Percentiles rank a stretch among this genome's conserved stretches.
Conservation (phyloP, 306 rosid species). For the Pachyrhizus erosus region DNA sequence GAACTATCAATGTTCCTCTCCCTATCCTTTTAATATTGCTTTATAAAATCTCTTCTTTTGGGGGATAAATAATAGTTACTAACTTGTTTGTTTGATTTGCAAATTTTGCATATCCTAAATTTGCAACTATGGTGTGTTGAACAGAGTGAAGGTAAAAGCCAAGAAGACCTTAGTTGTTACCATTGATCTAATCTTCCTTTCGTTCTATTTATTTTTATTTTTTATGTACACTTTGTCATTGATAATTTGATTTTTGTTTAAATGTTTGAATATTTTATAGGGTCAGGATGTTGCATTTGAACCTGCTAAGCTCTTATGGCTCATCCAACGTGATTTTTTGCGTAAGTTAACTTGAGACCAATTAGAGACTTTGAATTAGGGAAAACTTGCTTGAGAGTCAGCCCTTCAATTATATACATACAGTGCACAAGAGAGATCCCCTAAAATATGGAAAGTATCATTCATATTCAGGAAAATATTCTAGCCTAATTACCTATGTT, state of each 20-base stretch:
- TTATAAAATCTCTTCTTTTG: slow-evolving; percentile 4
- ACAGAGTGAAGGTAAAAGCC: slow-evolving; percentile 89
- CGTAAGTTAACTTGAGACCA: slow-evolving; percentile 59
- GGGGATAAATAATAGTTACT: slow-evolving; percentile 41
- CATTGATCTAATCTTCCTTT: slow-evolving; percentile 4
- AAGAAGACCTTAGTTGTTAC: slow-evolving; percentile 28
- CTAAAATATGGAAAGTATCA: background rate
- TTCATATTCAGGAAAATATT: background rate
- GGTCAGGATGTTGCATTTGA: slow-evolving; percentile 98
- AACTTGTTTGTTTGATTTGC: slow-evolving; percentile 51
- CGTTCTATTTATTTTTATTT: background rate
- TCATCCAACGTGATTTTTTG: slow-evolving; percentile 97
- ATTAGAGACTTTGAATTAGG: background rate
- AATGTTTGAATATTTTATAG: slow-evolving; percentile 55
- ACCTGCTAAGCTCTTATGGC: slow-evolving; percentile 99
- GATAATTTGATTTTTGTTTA: slow-evolving; percentile 26
- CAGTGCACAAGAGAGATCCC: background rate
- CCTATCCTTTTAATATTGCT: slow-evolving; percentile 9
- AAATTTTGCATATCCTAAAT: slow-evolving; percentile 35
- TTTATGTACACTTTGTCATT: background rate
- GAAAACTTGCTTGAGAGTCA: background rate
- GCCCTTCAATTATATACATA: background rate
- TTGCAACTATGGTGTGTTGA: slow-evolving; percentile 46
- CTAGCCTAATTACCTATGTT: background rate
- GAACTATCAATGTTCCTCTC: slow-evolving; percentile 13